A percentile compares a stretch with the other conserved stretches of the same genome.
phyloP scores from a whole-genome alignment of 2,329 filamentous ascomycete species.

The Colletotrichum cordylinicola region DNA sequence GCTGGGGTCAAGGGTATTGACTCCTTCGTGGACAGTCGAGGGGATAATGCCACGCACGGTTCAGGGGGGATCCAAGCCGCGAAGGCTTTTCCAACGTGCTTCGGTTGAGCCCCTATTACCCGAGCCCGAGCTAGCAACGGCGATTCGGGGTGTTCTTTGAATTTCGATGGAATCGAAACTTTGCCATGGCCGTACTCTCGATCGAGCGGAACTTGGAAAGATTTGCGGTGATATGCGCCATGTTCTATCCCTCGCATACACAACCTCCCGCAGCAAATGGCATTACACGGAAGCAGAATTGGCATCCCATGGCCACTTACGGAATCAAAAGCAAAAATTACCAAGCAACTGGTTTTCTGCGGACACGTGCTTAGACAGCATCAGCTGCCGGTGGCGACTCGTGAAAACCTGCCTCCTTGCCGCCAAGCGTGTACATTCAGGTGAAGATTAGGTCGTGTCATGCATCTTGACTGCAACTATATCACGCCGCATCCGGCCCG shows the following conservation, averaged over 20 bases:
- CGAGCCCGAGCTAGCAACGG: neutral
- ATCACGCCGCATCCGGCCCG: neutral
- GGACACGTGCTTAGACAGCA: neutral
- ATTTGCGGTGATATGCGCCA: neutral
- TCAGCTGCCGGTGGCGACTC: neutral
- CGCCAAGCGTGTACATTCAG: neutral
- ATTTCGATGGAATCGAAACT: neutral
- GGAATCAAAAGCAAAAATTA: neutral
- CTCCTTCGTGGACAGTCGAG: neutral
- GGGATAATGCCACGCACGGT: neutral
- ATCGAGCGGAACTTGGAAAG: neutral
- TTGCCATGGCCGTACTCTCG: neutral
- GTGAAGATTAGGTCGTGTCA: neutral
- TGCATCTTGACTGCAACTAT: neutral
- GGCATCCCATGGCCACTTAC: neutral
- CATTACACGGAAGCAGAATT: neutral
- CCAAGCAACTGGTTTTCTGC: neutral
- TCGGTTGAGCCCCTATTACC: neutral
- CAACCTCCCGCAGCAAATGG: neutral
- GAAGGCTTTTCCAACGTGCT: neutral
- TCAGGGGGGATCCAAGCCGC: neutral
- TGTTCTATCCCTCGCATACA: neutral
- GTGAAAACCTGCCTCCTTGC: neutral
- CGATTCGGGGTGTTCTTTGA: neutral
- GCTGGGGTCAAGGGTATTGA: neutral